Percentiles rank a stretch among this genome's conserved stretches.
Evolutionary conservation across 1,139 yeast species (phyloP).

Genomic region (Candida neerlandica): DNA sequence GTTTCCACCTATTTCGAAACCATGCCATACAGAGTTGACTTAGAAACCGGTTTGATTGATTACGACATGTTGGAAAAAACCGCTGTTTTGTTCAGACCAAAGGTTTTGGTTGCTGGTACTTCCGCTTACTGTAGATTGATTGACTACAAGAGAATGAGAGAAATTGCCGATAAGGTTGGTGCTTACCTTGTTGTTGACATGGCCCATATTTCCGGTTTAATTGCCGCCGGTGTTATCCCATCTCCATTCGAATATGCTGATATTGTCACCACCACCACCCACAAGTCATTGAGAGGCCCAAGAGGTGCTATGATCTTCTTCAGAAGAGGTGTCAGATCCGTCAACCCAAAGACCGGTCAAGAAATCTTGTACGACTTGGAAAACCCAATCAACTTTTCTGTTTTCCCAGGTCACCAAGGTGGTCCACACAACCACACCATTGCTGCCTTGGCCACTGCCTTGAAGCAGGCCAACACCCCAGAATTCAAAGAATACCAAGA

Average conservation of each 20-base stretch:
- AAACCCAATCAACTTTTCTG: conserved; percentile 88
- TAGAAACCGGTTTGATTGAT: conserved; percentile 85
- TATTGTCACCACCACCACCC: conserved; percentile 96
- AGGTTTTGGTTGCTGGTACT: conserved; percentile 93
- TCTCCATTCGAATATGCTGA: conserved; percentile 95
- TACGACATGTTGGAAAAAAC: conserved; percentile 85
- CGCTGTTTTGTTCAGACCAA: conserved; percentile 88
- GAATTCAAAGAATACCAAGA: conserved; percentile 86
- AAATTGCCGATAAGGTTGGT: conserved; percentile 90
- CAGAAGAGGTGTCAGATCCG: conserved; percentile 87
- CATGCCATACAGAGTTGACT: conserved; percentile 91
- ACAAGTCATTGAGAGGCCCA: conserved; percentile 96
- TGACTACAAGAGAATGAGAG: conserved; percentile 86
- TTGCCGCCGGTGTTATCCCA: conserved; percentile 89
- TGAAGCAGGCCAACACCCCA: conserved; percentile 85
- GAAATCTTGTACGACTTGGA: conserved; percentile 86
- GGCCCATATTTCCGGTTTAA: conserved; percentile 96
- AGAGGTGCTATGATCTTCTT: conserved; percentile 98
- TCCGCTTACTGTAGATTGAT: conserved; percentile 92
- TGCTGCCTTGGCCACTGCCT: conserved; percentile 91
- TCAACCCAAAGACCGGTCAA: conserved; percentile 83
- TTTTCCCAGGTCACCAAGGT: conserved; percentile 99
- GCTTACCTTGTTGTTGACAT: conserved; percentile 91
- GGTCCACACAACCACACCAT: conserved; percentile 99
- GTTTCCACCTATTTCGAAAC: conserved; percentile 95